phyloP scores from a whole-genome alignment of 345 rosid genomes.

The Heritiera littoralis region DNA sequence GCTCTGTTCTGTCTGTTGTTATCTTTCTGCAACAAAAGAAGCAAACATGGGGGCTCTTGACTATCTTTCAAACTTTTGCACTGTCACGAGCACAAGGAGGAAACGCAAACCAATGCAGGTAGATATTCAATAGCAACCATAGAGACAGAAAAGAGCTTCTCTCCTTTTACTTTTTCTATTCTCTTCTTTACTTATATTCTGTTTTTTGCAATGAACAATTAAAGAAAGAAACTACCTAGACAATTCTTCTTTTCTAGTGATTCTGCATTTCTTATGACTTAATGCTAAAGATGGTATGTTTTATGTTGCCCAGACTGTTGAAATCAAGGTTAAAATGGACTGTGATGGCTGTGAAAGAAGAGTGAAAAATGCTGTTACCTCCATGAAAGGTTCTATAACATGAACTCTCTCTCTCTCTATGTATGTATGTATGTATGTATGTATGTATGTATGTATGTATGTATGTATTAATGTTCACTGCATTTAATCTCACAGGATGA shows the following conservation, averaged over 20 bases:
- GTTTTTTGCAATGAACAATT: background rate
- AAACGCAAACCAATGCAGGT: slow-evolving; percentile 94
- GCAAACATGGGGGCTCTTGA: slow-evolving; percentile 81
- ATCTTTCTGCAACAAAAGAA: slow-evolving; percentile 31
- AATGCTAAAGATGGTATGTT: slow-evolving; percentile 9
- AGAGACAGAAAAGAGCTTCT: background rate
- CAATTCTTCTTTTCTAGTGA: background rate
- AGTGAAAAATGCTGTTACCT: slow-evolving; percentile 66
- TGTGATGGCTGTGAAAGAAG: slow-evolving; percentile 97
- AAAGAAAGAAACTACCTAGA: background rate
- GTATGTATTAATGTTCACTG: background rate
- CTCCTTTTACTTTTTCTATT: slow-evolving; percentile 17
- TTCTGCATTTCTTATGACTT: background rate
- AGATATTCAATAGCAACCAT: background rate
- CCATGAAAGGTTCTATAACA: slow-evolving; percentile 63
- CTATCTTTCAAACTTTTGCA: slow-evolving; percentile 80
- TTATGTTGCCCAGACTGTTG: slow-evolving; percentile 66
- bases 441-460: too few species aligned
- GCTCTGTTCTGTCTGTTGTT: background rate
- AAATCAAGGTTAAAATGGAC: slow-evolving; percentile 97
- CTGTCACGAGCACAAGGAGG: slow-evolving; percentile 62
- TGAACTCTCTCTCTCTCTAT: background rate
- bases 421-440: background rate
- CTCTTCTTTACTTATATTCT: slow-evolving; percentile 12
- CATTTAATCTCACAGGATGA: background rate